Evolutionary conservation across 1,284 basidiomycete species (phyloP), one percentile per base, ranked within the genome.

Genomic region (Apiotrichum brassicae): DNA sequence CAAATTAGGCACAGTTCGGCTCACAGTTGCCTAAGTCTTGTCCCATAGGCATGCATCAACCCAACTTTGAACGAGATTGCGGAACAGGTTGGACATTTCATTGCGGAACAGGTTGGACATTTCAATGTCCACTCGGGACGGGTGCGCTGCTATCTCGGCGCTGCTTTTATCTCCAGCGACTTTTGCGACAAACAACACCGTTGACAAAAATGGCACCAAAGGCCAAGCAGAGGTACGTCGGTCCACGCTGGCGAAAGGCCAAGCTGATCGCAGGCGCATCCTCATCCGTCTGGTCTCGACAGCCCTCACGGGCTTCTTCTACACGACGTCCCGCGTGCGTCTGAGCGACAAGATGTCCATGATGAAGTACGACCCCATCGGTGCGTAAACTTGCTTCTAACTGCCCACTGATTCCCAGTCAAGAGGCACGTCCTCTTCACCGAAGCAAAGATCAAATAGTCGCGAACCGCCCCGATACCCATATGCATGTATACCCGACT

Each of bases 281-380:
- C 83, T 92, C 52, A 82, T 92, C 46, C 84, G 87, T 43, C 78
- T 93, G 59, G 82, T 92, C 48, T 92, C 88, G 14, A 89, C 87
- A 2, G 89, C 89, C 2, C 84, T 88, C 69, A 91, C 88, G 1
- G 89, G 89, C 16, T 90, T 81, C 75, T 91, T 91, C 72, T 93
- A 92, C 74, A 87, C 87, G 11, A 86, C 85, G 4, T 79, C 82
- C 58, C 79, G 88, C 20, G 73, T 84, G 42, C 79, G 89, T 26
- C 71, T 81, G 61, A 83, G 81, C 4, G 81, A 85, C 20, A 84
- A 80, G 69, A 75, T 93, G 49, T 81, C 85, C 30, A 83, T 85
- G 32, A 85, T 92, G 62, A 92, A 93, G 73, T 93, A 91, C 71
- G 89, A 93, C 65, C 88, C 88, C 2, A 76, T 77, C 70, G 87